Conservation (phyloP, 306 rosid species). For the Prunus padus region DNA sequence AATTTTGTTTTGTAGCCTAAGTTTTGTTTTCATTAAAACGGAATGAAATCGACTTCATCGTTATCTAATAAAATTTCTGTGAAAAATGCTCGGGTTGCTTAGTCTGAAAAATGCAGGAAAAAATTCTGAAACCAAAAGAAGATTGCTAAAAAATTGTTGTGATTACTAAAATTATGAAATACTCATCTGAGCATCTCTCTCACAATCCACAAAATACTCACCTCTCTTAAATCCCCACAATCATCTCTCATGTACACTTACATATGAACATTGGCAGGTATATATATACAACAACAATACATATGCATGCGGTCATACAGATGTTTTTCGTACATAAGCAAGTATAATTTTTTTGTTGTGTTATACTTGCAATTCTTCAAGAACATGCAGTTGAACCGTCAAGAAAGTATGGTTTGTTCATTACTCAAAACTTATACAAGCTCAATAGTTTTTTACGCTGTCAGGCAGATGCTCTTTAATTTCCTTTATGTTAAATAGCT, state of each 20-base stretch:
- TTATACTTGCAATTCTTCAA: conserved; percentile 20
- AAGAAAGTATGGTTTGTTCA: background rate
- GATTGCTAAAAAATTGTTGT: background rate
- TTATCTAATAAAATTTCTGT: conserved; percentile 13
- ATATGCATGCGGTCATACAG: background rate
- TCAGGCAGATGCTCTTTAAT: background rate
- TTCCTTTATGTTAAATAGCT: conserved; percentile 29
- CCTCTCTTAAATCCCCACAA: conserved; percentile 2
- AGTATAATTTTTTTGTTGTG: conserved; percentile 11
- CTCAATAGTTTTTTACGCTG: conserved; percentile 1
- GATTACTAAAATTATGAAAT: background rate
- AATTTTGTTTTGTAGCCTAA: conserved; percentile 2
- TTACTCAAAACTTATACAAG: background rate
- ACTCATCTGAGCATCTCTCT: background rate
- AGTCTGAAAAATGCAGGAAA: background rate
- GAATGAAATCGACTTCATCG: conserved; percentile 19
- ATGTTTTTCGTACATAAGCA: background rate
- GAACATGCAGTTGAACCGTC: conserved; percentile 21
- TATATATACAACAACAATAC: background rate
- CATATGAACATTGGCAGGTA: conserved; percentile 5
- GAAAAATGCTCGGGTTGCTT: background rate
- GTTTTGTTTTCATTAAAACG: background rate
- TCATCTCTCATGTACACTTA: background rate
- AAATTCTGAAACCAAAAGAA: background rate
- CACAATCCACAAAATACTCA: background rate